Evolutionary conservation across 306 rosid genomes (phyloP).

Genomic region (Rosa rugosa): DNA sequence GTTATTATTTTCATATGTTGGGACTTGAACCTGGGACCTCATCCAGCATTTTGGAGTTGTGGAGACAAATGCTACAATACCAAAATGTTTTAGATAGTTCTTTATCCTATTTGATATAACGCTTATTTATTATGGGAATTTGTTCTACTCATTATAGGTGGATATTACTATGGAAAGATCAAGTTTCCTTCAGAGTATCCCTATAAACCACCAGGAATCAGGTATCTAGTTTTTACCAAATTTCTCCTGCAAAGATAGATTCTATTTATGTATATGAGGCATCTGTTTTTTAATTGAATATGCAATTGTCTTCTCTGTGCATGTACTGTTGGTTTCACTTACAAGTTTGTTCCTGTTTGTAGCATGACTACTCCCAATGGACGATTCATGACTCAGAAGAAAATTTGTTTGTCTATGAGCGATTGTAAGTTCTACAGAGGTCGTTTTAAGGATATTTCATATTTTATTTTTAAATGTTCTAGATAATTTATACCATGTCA

Average conservation of each 20-base stretch:
- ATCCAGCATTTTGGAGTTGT: neutral
- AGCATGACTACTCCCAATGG: conserved; percentile 99
- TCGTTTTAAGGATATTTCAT: conserved; percentile 9
- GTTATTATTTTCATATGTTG: neutral
- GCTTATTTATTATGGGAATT: neutral
- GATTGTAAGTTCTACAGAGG: conserved; percentile 68
- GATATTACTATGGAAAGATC: conserved; percentile 92
- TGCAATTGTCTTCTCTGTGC: neutral
- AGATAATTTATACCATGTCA: conserved; percentile 23
- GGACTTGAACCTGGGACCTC: neutral
- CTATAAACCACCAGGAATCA: conserved; percentile 95
- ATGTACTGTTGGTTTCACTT: neutral
- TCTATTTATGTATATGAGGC: neutral
- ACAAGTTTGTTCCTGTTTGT: conserved; percentile 21
- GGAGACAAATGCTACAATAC: neutral
- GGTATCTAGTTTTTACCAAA: conserved; percentile 41
- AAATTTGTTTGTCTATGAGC: conserved; percentile 94
- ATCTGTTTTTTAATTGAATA: neutral
- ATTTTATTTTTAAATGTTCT: neutral
- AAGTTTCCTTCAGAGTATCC: conserved; percentile 93
- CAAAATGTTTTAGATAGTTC: neutral
- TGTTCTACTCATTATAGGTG: conserved; percentile 46
- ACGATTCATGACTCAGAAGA: conserved; percentile 86
- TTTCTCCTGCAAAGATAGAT: neutral
- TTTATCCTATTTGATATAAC: neutral